Evolutionary conservation across 768 basidiomycete genomes (phyloP), one percentile per base, ranked within the genome.

Genomic region (Rhodotorula kratochvilovae): DNA sequence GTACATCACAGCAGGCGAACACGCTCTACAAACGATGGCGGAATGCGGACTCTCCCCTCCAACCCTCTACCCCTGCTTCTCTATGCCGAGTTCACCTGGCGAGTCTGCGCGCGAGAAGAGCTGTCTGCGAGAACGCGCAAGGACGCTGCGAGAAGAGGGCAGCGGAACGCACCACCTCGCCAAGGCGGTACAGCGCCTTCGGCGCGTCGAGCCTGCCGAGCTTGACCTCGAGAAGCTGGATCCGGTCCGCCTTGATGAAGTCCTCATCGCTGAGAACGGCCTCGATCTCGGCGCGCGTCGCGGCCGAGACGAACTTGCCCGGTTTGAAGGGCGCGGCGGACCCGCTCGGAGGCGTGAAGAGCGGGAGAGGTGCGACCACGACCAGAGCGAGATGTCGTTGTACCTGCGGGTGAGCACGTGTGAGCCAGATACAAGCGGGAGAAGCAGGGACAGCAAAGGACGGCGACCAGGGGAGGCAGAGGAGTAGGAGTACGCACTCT

Each of bases 381-480:
- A 80, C 85, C 93, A 96, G 76, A 88, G 82, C 39, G 84, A 83
- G 74, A 98, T 88, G 78, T 96, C 88, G 79, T 95, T 95, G 81
- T 96, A 94, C 78, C 87, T 35, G 55, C 36, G 27, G 27, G 27
- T 27, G 7, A 27, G 19, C 33, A 8, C 6, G 21, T n/a, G 58
- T 43, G 17, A 8, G 43, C 23, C 6, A 23, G 35, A 5, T 7
- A 53, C 23, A 13, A 33, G 43, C 13, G 45, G 1, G 15, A n/a
- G 31, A n/a, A n/a, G n/a, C n/a, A n/a, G n/a, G n/a, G 42, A 33
- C 2, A 21, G 39, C 29, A 21, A 6, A 12, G 4, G 63, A 43
- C 3, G 50, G 12, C n/a, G n/a, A n/a, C n/a, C 5, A 33, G 2
- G n/a, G 6, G 15, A 21, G 33, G 35, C 12, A 27, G 2, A 16